A percentile compares a stretch with the other conserved stretches of the same genome.
These are phyloP conservation scores for Chenopodium album DNA, from an alignment of 148 eudicot genomes.

Conservation along the genomic window DNA sequence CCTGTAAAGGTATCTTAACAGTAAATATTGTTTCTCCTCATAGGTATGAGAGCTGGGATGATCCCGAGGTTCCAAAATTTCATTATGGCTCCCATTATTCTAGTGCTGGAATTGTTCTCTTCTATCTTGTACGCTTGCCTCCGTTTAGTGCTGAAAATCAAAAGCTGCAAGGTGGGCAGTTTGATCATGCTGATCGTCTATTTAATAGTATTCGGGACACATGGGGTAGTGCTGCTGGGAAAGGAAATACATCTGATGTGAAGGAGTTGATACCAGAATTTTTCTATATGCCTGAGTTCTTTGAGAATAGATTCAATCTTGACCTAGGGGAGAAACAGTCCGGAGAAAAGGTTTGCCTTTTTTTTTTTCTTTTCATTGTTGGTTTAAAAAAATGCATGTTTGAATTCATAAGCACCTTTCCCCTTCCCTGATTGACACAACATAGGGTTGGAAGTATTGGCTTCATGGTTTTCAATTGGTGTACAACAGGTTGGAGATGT, in stretches of 20 bases:
- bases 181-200: conserved; percentile 99
- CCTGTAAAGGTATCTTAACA: neutral
- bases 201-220: conserved; percentile 88
- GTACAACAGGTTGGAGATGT: conserved; percentile 75
- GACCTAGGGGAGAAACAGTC: conserved; percentile 98
- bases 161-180: conserved; percentile 98
- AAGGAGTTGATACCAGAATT: conserved; percentile 98
- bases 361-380: neutral
- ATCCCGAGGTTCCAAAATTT: conserved; percentile 97
- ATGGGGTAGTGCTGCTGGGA: conserved; percentile 98
- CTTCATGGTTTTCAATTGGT: neutral
- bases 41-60: conserved; percentile 99
- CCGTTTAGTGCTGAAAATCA: conserved; percentile 92
- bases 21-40: neutral
- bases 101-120: conserved; percentile 98
- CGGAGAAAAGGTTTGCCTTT: conserved; percentile 81
- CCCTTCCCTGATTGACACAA: neutral
- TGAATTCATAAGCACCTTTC: neutral
- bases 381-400: neutral
- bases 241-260: conserved; percentile 97
- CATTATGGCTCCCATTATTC: conserved; percentile 99
- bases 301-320: conserved; percentile 84
- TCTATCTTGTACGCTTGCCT: conserved; percentile 90
- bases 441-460: neutral
- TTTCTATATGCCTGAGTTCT: conserved; percentile 95